phyloP scores from a whole-genome alignment of 805 yeast species.

The Candida broadrunensis region DNA sequence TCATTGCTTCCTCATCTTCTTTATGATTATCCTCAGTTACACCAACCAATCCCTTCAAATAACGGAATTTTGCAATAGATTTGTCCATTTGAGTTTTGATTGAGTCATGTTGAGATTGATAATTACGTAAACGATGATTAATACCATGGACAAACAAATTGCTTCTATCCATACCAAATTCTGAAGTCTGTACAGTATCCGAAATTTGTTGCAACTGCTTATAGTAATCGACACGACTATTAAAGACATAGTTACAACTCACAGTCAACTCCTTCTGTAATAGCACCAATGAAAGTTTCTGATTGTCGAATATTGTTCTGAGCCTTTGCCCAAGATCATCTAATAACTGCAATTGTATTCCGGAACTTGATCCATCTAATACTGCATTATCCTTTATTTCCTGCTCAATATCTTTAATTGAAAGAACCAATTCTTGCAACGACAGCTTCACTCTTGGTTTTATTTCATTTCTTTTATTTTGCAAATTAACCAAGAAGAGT shows the following conservation, averaged over 20 bases:
- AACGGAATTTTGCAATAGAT: conserved; percentile 32
- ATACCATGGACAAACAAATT: not conserved
- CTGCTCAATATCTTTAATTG: conserved; percentile 23
- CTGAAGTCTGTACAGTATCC: conserved; percentile 62
- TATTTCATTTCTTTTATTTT: conserved; percentile 18
- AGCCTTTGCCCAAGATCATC: conserved; percentile 17
- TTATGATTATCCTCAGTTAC: conserved; percentile 3
- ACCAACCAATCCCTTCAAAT: conserved; percentile 24
- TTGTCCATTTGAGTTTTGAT: conserved; percentile 17
- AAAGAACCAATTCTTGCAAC: conserved; percentile 29
- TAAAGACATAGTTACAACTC: conserved; percentile 63
- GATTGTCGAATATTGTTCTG: conserved; percentile 37
- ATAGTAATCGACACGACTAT: conserved; percentile 78
- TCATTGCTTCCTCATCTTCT: conserved; percentile 35
- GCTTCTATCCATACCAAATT: not conserved
- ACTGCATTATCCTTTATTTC: conserved; percentile 16
- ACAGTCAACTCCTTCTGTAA: conserved; percentile 49
- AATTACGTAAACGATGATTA: not conserved
- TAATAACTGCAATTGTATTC: conserved; percentile 17
- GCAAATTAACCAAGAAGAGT: conserved; percentile 20
- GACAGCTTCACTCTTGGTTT: conserved; percentile 29
- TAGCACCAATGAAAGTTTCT: conserved; percentile 37
- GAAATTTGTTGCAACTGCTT: conserved; percentile 82
- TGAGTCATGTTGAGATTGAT: not conserved
- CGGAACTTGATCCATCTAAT: conserved; percentile 9